phyloP scores from a whole-genome alignment of 2,329 filamentous ascomycete genomes.

The Conoideocrella luteorostrata region DNA sequence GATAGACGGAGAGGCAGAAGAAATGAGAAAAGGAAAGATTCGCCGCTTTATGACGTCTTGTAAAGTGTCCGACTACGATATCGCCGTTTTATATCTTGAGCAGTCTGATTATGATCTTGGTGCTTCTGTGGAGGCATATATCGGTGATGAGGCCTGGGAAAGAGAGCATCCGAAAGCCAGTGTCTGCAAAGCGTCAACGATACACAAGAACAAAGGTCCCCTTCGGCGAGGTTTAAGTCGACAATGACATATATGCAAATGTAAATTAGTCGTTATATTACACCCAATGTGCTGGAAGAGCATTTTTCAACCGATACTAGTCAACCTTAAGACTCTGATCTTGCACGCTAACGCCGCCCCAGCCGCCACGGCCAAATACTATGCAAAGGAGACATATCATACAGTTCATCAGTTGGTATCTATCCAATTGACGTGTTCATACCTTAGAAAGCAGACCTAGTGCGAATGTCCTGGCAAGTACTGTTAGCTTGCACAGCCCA shows the following conservation, averaged over 20 bases:
- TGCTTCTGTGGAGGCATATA: conserved; percentile 55
- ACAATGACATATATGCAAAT: not conserved
- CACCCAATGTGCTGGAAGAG: conserved; percentile 7
- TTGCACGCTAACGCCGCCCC: conserved; percentile 24
- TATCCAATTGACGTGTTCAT: not conserved
- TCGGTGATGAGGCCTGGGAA: conserved; percentile 72
- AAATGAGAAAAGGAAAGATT: conserved; percentile 62
- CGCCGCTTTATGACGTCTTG: conserved; percentile 73
- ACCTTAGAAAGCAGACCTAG: conserved; percentile 50
- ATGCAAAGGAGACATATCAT: conserved; percentile 15
- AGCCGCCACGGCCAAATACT: conserved; percentile 19
- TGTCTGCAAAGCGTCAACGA: conserved; percentile 20
- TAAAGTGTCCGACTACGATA: conserved; percentile 71
- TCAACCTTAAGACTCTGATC: conserved; percentile 18
- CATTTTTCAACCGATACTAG: conserved; percentile 19
- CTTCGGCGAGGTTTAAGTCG: conserved; percentile 24
- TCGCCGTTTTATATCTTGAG: conserved; percentile 69
- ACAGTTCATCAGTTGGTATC: conserved; percentile 11
- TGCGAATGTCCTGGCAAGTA: conserved; percentile 45
- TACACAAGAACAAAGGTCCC: conserved; percentile 22
- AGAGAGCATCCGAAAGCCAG: conserved; percentile 48
- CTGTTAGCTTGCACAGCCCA: conserved; percentile 19
- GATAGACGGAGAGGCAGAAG: conserved; percentile 68
- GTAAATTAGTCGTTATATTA: conserved; percentile 11
- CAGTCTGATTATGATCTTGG: conserved; percentile 62